These are phyloP conservation scores for Nematodospora valgi DNA, from an alignment of 805 yeast species.

Conservation along the genomic window DNA sequence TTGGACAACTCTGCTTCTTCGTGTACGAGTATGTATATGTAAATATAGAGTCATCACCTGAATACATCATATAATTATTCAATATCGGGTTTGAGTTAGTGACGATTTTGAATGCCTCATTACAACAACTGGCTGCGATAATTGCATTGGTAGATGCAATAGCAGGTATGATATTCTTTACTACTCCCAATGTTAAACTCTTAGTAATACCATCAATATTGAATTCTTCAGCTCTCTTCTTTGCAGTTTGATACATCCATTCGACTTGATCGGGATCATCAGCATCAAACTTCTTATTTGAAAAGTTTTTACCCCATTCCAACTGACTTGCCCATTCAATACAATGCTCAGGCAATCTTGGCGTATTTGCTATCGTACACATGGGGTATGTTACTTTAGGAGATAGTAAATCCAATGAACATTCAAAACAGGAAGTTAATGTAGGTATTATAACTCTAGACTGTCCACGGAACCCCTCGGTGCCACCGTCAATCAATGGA, in stretches of 20 bases:
- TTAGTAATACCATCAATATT: conserved; percentile 75
- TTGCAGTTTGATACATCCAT: conserved; percentile 56
- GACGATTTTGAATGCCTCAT: conserved; percentile 77
- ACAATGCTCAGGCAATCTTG: conserved; percentile 92
- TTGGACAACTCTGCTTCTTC: conserved; percentile 62
- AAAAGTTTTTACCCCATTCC: conserved; percentile 61
- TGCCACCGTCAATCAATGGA: conserved; percentile 85
- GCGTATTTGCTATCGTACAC: conserved; percentile 92
- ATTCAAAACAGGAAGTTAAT: conserved; percentile 86
- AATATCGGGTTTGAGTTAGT: conserved; percentile 65
- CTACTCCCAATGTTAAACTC: conserved; percentile 76
- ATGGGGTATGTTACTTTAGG: conserved; percentile 71
- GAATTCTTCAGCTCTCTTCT: conserved; percentile 57
- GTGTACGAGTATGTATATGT: conserved; percentile 68
- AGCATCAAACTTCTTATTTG: conserved; percentile 53
- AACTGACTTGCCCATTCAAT: conserved; percentile 83
- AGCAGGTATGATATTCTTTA: conserved; percentile 89
- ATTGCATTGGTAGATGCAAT: conserved; percentile 93
- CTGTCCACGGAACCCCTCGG: conserved; percentile 93
- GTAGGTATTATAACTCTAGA: conserved; percentile 84
- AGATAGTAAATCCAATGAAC: conserved; percentile 75
- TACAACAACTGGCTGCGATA: conserved; percentile 84
- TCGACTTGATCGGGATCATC: conserved; percentile 66
- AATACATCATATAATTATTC: conserved; percentile 80
- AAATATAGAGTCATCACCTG: conserved; percentile 78